Base-by-base conservation (phyloP, 1,139 yeast genomes). In the Geotrichum siamense region DNA sequence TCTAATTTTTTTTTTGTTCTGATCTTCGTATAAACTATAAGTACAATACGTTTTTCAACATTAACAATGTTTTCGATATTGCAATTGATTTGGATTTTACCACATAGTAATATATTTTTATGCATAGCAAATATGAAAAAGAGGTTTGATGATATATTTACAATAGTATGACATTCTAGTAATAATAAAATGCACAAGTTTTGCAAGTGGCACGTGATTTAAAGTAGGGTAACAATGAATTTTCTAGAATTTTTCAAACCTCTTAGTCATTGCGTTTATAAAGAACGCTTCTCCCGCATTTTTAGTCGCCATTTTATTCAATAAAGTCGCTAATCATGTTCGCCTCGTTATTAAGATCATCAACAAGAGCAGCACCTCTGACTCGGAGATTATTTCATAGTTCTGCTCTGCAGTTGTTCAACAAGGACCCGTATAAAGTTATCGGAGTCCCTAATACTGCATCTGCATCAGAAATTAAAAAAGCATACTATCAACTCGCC, bases 401-500 rank as follows among this genome's bases (percentile, higher is more conserved):
- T 6, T 20, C 26, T 5, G n/a, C 12, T 6, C 25, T 12, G 15
- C 27, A 20, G 9, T 17, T 33, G 5, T 33, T 33, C 26, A 22
- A 33, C 16, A 67, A 69, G 51, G 96, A 91, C 60, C 99, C 99
- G 1, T 93, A 91, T 64, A 71, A 78, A 49, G 76, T 79, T 0
- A 70, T 91, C 41, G 97, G 97, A 4, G 85, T 91, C 29, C 76
- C 75, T 31, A 76, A 75, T 52, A 62, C 62, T 43, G 93, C 98
- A 0, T 74, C 81, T 19, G 70, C 81, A n/a, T 74, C 83, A 28
- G 94, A 87, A 28, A 89, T 91, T 65, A 91, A 91, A 64, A 87
- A 86, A 65, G 94, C 96, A 5, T 91, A 91, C 67, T 87, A 87
- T 61, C 83, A 86, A 58, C 70, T 91, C 52, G 98, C 96, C 19